Base-by-base conservation (phyloP, 257 asterid genomes). In the Dorcoceras hygrometricum region DNA sequence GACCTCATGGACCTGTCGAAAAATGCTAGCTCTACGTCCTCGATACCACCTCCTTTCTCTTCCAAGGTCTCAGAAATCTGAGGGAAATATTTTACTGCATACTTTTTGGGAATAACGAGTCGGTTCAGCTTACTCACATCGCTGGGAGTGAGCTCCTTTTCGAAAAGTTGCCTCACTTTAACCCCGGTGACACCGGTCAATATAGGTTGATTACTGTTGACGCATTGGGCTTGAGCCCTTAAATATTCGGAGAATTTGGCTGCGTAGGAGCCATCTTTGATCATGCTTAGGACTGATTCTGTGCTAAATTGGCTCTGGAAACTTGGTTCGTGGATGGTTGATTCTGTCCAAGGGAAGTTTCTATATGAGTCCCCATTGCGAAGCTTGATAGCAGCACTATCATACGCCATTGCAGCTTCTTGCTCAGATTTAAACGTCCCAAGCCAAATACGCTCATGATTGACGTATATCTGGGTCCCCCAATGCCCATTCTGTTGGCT, bases 401-500 rank as follows among this genome's bases (percentile, higher is more conserved):
- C 92, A 43, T 90, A 88, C 0, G 95, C 88, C 84, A 73, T 80
- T n/a, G 87, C 95, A 4, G 92, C 95, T 57, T 86, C 95, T 0
- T 3, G 63, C 74, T 86, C 90, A 0, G 96, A 72, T 18, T 81
- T 79, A 46, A 86, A 87, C 0, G 91, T 89, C 0, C 92, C 95
- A 0, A 90, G 83, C 97, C 92, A 86, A 29, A 86, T 59, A 10
- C 88, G 78, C 32, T 78, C 81, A 24, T 82, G 90, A 67, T 81
- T 78, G 18, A 85, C 76, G 51, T 86, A 84, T 18, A 85, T 86
- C 39, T 90, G 91, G 0, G 97, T 88, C 1, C 95, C 95, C 89
- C 94, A 90, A 28, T 82, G 85, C 0, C 94, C 91, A 20, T 86
- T 83, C 0, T 67, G 78, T 65, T 82, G 91, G 23, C 60, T 43